A percentile compares a stretch with the other conserved stretches of the same genome.
phyloP scores from a whole-genome alignment of 2,329 filamentous ascomycete species.

The Acephala macrosclerotiorum region DNA sequence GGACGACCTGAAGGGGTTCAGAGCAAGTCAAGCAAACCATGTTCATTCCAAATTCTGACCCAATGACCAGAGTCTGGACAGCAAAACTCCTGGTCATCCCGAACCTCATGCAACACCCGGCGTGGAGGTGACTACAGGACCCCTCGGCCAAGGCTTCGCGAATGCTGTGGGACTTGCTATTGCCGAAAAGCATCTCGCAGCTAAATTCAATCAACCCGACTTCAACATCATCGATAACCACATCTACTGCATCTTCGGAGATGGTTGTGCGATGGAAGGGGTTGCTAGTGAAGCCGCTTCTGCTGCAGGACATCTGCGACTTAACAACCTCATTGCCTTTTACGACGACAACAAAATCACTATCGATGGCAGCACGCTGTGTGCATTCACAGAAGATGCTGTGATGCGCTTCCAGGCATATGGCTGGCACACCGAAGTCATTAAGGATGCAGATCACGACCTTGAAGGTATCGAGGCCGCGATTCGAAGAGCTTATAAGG shows the following conservation, averaged over 20 bases:
- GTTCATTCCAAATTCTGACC: not conserved
- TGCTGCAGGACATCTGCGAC: not conserved
- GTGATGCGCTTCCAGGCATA: not conserved
- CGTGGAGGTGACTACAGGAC: not conserved
- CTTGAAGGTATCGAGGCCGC: not conserved
- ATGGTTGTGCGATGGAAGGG: constrained; percentile 4
- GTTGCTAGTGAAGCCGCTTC: constrained; percentile 1
- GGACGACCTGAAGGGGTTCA: not conserved
- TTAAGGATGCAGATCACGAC: constrained; percentile 1
- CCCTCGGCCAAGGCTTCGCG: constrained; percentile 1
- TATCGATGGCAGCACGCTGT: not conserved
- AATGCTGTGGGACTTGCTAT: constrained; percentile 1
- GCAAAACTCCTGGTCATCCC: not conserved
- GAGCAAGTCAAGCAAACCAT: not conserved
- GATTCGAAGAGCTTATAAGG: not conserved
- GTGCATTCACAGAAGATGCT: not conserved
- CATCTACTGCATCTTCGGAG: constrained; percentile 1
- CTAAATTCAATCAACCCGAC: not conserved
- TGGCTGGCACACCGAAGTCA: not conserved
- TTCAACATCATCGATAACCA: not conserved
- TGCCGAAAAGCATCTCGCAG: constrained; percentile 5
- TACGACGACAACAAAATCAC: constrained; percentile 3
- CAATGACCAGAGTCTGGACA: not conserved
- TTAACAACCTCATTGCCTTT: not conserved
- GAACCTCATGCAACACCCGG: not conserved